Evolutionary conservation across 1,284 basidiomycete species (phyloP), one percentile per base, ranked within the genome.

Genomic region (Ceratobasidium sp.): DNA sequence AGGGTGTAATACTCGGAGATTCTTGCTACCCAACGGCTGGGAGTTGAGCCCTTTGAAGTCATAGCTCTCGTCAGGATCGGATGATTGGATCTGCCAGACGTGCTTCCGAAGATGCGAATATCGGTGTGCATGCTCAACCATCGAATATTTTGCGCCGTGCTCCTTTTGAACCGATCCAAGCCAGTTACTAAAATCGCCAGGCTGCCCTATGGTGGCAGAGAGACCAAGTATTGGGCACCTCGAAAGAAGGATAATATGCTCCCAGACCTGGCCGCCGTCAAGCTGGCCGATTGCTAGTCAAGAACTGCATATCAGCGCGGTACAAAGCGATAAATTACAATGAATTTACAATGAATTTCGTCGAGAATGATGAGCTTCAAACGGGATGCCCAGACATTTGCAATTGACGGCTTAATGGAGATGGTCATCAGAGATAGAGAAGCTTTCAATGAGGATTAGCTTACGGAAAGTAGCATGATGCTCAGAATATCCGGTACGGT

Each of bases 51-150:
- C 65, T 8, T 15, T 7, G 24, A 67, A 67, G 8, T 17, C 5
- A 19, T 29, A 22, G 2, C 1, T 17, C 15, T 56, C 19, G 8
- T 6, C n/a, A 2, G 22, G 24, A 27, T 36, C 54, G 14, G 14
- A 5, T 1, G 22, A 45, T 15, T 41, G 59, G n/a, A 67, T 53
- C 24, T 56, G 53, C 77, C 90, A 93, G 65, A 84, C 85, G 79
- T 86, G 90, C 79, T 92, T 93, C 62, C 91, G 87, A 0, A 93
- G 84, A 77, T 91, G 90, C 1, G 90, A 91, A 79, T 91, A 93
- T 3, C 91, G 88, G 79, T 91, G 87, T 1, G 86, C 87, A 80
- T 91, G 89, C 72, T 88, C 81, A 41, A 93, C 85, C 79, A 89
- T 88, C 1, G 82, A 84, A 79, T 92, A 88, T 33, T 86, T 80